phyloP scores from a whole-genome alignment of 2,329 filamentous ascomycete species.

The Pezicula carpinea region DNA sequence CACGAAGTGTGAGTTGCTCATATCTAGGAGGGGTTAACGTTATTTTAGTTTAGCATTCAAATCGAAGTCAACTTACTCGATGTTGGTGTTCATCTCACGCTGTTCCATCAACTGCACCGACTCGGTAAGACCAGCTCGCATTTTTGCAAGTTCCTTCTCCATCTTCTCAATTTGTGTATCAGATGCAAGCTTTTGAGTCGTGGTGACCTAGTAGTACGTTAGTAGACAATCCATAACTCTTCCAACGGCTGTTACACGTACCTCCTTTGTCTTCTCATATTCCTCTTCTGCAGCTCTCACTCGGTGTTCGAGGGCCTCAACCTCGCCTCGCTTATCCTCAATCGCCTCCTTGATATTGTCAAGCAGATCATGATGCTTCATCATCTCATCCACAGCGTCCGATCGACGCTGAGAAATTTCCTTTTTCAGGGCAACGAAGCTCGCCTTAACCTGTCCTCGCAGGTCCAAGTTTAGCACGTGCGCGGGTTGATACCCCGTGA shows the following conservation, averaged over 20 bases:
- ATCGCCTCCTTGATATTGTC: conserved; percentile 96
- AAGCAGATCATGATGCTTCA: conserved; percentile 89
- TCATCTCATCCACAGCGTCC: conserved; percentile 78
- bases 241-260: conserved; percentile 20
- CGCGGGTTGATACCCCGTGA: conserved; percentile 83
- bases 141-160: conserved; percentile 95
- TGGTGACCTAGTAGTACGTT: conserved; percentile 46
- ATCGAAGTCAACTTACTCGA: conserved; percentile 61
- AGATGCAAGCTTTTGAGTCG: conserved; percentile 79
- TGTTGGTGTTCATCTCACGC: conserved; percentile 91
- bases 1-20: conserved; percentile 83
- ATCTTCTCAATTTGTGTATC: conserved; percentile 97
- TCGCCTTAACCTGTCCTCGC: conserved; percentile 74
- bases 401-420: conserved; percentile 89
- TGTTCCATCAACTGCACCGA: conserved; percentile 91
- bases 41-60: background rate
- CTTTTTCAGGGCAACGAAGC: conserved; percentile 74
- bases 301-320: conserved; percentile 85
- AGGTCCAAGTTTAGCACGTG: conserved; percentile 88
- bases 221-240: conserved; percentile 1
- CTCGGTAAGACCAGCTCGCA: conserved; percentile 78
- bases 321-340: conserved; percentile 89
- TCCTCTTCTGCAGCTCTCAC: conserved; percentile 87
- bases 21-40: conserved; percentile 51
- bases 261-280: conserved; percentile 89